Base-by-base conservation (phyloP, 371 early-diverging fungal genomes). In the Mucor ambiguus region DNA sequence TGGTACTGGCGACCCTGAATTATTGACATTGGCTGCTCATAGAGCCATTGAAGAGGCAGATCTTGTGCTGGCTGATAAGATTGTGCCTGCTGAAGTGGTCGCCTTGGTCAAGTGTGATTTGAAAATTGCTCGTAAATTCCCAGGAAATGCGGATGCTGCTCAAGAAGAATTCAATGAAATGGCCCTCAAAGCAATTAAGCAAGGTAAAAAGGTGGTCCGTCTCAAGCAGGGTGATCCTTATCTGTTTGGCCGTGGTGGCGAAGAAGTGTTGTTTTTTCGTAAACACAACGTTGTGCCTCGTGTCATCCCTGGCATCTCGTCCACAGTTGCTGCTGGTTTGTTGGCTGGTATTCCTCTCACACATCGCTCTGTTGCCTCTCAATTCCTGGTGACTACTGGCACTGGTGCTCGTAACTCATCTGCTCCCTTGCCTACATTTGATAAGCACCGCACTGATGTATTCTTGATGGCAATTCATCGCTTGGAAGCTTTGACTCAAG, bases 141-240 rank as follows among this genome's bases (percentile, higher is more conserved):
- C 86, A 16, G 96, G 95, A 18, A 85, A 87, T 29, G 92, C 92
- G 26, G 91, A 92, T 67, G 84, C 83, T 2, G 93, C 95, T 11
- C 96, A 96, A 64, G 83, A 89, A 57, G 93, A 92, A 55, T 83
- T 95, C 46, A 90, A 93, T 75, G 82, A 79, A 30, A 74, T 85
- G 49, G 91, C 89, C 3, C 72, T 92, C 4, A 77, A 77, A 37
- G 92, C 89, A 2, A 69, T 93, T 28, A 65, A 74, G 10, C 77
- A 85, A 60, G 94, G 93, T 38, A 80, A 85, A 67, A 68, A 74
- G 8, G 96, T 97, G 4, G 94, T 95, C 12, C 78, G 97, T 57
- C 78, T 97, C 58, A 96, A 97, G 55, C 82, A 81, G 74, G 97
- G 97, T 54, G 96, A 97, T 74, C 95, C 95, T 33, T 96, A 92